These are phyloP conservation scores for Botrytis aclada DNA, from an alignment of 2,329 filamentous ascomycete genomes.

Conservation along the genomic window DNA sequence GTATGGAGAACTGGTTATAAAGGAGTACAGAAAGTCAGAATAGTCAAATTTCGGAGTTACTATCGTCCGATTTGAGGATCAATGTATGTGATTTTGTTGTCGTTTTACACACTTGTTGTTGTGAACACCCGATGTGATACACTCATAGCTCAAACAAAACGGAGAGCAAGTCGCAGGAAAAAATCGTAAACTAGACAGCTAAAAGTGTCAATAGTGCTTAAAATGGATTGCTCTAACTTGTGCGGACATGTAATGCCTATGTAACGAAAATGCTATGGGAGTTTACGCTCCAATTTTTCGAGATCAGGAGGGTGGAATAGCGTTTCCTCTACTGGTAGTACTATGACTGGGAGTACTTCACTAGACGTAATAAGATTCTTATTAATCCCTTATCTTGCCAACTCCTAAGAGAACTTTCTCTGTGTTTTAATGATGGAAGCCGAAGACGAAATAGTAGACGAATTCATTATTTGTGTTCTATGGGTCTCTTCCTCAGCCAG, in stretches of 20 bases:
- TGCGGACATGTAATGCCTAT: background rate
- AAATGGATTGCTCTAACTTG: background rate
- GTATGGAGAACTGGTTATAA: background rate
- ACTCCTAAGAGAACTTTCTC: background rate
- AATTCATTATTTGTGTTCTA: background rate
- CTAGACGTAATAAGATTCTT: background rate
- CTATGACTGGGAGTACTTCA: rapidly evolving
- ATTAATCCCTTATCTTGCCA: background rate
- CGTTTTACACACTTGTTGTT: background rate
- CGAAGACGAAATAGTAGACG: background rate
- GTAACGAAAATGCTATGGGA: no score
- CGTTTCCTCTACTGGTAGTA: rapidly evolving
- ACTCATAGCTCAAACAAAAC: background rate
- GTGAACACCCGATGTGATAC: background rate
- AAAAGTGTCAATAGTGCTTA: background rate
- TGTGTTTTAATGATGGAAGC: background rate
- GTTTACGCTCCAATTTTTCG: background rate
- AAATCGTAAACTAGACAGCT: background rate
- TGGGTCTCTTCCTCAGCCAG: background rate
- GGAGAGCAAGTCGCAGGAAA: background rate
- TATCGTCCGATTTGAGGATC: background rate
- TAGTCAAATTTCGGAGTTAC: background rate
- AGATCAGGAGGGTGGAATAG: background rate
- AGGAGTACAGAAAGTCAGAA: background rate
- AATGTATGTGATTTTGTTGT: background rate